Percentiles rank a stretch among this genome's conserved stretches.
phyloP scores from a whole-genome alignment of 306 rosid species.

The Vigna nakashimae region DNA sequence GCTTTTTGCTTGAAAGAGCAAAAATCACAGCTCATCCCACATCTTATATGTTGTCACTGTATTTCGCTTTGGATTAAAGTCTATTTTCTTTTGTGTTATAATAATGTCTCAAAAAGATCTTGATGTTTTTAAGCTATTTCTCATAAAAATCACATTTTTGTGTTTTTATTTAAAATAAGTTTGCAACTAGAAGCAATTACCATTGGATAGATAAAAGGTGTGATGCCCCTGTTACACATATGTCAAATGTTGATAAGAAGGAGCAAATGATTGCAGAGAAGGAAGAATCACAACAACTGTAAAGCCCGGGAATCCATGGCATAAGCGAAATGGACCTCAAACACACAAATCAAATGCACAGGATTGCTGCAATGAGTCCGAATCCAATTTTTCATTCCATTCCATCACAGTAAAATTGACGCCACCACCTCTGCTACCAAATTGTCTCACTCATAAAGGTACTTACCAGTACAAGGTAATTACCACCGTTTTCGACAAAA shows the following conservation, averaged over 20 bases:
- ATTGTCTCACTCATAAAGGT: constrained; percentile 52
- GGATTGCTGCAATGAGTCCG: constrained; percentile 51
- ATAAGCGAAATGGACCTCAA: constrained; percentile 47
- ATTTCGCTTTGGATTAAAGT: too few species aligned
- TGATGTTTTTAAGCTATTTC: too few species aligned
- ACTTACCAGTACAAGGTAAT: constrained; percentile 36
- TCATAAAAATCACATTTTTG: too few species aligned
- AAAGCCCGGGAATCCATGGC: constrained; percentile 48
- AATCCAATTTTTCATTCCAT: constrained; percentile 32
- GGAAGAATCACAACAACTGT: constrained; percentile 48
- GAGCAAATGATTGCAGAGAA: constrained; percentile 44
- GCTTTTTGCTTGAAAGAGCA: constrained; percentile 43
- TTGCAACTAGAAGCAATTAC: neutral
- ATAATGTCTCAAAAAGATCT: too few species aligned
- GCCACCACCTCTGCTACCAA: constrained; percentile 43
- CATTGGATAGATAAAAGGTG: neutral
- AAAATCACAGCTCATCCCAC: constrained; percentile 16
- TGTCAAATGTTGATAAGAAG: constrained; percentile 33
- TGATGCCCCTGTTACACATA: neutral
- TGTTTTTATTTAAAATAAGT: too few species aligned
- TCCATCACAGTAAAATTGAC: constrained; percentile 43
- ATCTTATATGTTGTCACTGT: constrained; percentile 17
- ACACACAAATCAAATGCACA: constrained; percentile 45
- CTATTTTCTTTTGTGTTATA: too few species aligned
- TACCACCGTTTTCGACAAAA: constrained; percentile 58